Evolutionary conservation across 768 basidiomycete species (phyloP).

Genomic region (Auricularia cornea): DNA sequence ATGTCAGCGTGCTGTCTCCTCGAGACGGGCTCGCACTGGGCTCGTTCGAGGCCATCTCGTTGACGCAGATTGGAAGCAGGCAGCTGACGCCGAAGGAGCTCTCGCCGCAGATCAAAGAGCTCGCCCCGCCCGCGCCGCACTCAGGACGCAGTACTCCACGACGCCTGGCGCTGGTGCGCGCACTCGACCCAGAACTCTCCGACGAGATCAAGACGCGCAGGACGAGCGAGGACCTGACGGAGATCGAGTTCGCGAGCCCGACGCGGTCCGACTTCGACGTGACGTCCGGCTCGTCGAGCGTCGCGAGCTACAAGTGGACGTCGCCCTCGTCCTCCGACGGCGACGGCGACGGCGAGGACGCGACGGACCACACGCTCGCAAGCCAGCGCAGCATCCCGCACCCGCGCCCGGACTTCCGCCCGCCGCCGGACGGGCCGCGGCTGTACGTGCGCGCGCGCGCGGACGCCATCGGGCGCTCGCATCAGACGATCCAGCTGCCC

Average conservation of each 20-base stretch:
- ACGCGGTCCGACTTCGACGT: not conserved
- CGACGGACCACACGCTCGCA: not conserved
- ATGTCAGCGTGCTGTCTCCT: not conserved
- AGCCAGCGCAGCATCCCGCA: not conserved
- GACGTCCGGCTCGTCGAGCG: not conserved
- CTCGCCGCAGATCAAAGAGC: not conserved
- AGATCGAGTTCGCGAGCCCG: not conserved
- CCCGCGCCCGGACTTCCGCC: not conserved
- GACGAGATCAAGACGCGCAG: not conserved
- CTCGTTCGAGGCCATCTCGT: not conserved
- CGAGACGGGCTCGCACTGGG: not conserved
- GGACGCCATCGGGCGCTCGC: not conserved
- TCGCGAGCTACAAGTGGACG: not conserved
- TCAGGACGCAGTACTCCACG: not conserved
- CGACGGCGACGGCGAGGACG: not conserved
- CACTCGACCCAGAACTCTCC: not conserved
- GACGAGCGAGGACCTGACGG: not conserved
- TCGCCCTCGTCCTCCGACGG: too few relatives aligned
- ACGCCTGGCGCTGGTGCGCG: not conserved
- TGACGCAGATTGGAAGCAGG: not conserved
- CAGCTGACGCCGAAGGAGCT: not conserved
- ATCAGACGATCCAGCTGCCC: not conserved
- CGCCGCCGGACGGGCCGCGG: not conserved
- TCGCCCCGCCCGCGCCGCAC: not conserved
- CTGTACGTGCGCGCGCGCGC: not conserved